These are phyloP conservation scores for Penicillium palitans DNA, from an alignment of 2,329 filamentous ascomycete genomes.

Conservation along the genomic window DNA sequence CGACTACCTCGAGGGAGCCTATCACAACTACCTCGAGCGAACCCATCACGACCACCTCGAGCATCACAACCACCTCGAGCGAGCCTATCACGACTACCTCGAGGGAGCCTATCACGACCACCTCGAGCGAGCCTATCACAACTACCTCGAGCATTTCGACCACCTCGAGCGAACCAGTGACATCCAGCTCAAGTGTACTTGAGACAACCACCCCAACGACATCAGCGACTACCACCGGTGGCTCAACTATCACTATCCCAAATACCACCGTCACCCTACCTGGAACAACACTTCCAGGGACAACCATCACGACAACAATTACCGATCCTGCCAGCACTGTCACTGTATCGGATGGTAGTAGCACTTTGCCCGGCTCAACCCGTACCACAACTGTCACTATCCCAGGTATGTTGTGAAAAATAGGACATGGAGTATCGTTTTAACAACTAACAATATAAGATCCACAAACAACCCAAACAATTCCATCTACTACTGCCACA, in stretches of 20 bases:
- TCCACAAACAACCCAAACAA: not conserved
- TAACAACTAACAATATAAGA: conserved; percentile 4
- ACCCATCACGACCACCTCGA: not conserved
- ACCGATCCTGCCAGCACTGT: conserved; percentile 8
- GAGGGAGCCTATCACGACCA: not conserved
- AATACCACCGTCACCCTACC: conserved; percentile 5
- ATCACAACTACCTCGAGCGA: not conserved
- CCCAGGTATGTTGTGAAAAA: conserved; percentile 7
- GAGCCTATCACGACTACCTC: not conserved
- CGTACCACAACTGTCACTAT: conserved; percentile 4
- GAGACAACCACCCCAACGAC: not conserved
- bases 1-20: not conserved
- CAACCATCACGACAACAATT: conserved; percentile 8
- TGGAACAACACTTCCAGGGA: not conserved
- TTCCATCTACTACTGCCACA: not conserved
- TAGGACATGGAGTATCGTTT: not conserved
- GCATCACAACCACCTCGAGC: not conserved
- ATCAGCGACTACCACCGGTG: not conserved
- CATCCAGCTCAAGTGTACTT: not conserved
- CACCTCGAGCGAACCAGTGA: not conserved
- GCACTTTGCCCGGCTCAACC: conserved; percentile 7
- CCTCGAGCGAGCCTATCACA: not conserved
- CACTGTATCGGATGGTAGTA: conserved; percentile 3
- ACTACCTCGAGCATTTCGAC: not conserved
- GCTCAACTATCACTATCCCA: conserved; percentile 10